phyloP scores from a whole-genome alignment of 1,284 basidiomycete genomes.

The Schizopora paradoxa region DNA sequence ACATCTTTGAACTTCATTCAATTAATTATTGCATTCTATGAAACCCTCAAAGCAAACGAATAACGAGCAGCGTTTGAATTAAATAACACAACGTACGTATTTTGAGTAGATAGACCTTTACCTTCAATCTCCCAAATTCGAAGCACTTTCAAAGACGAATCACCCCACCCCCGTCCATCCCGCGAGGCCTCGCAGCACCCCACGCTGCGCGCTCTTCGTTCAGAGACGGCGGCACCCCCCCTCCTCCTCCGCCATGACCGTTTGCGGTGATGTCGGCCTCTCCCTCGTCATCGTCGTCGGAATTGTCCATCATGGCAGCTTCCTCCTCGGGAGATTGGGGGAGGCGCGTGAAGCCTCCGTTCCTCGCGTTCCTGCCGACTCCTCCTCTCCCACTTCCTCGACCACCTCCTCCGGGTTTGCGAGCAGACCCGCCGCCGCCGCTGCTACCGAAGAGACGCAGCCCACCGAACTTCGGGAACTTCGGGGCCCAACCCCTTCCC shows the following conservation, averaged over 20 bases:
- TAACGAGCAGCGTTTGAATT: too few species aligned
- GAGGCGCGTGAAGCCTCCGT: too few species aligned
- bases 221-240: neutral
- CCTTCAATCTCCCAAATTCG: too few species aligned
- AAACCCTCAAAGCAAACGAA: too few species aligned
- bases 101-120: too few species aligned
- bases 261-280: slow-evolving; percentile 2
- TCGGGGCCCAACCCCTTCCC: slow-evolving; percentile 18
- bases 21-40: too few species aligned
- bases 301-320: too few species aligned
- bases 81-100: too few species aligned
- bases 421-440: slow-evolving; percentile 31
- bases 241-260: neutral
- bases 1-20: too few species aligned
- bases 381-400: slow-evolving; percentile 28
- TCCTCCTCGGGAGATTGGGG: slow-evolving; percentile 7
- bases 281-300: slow-evolving; percentile 16
- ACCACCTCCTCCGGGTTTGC: slow-evolving; percentile 28
- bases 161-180: slow-evolving; percentile 28
- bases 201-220: slow-evolving; percentile 16
- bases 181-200: slow-evolving; percentile 18
- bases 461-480: slow-evolving; percentile 23
- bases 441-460: slow-evolving; percentile 26
- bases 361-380: slow-evolving; percentile 14
- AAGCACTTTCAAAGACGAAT: slow-evolving; percentile 28